Percentiles rank a stretch among this genome's conserved stretches.
Conservation (phyloP, 495 filamentous ascomycete species). For the Tetracladium setigerum region DNA sequence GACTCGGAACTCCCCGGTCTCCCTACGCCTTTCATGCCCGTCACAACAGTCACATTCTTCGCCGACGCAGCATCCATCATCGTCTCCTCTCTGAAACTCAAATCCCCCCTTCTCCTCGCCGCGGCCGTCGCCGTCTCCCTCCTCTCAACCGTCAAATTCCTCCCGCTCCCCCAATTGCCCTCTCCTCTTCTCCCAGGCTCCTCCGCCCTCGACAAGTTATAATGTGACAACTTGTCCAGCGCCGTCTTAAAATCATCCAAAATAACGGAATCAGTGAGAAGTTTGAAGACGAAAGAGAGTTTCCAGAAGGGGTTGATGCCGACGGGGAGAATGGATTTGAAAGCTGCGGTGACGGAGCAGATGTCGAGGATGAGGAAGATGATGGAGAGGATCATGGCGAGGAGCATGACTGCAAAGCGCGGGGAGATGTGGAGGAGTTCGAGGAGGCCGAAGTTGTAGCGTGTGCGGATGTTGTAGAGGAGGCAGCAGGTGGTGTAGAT, state of each 20-base stretch:
- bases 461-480: conserved; percentile 45
- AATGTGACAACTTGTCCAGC: too few species aligned
- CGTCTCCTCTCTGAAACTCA: too few species aligned
- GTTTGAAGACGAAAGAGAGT: conserved; percentile 51
- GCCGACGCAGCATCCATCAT: too few species aligned
- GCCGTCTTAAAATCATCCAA: conserved; percentile 57
- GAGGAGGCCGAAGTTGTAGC: conserved; percentile 41
- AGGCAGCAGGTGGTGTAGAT: conserved; percentile 42
- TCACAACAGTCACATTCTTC: too few species aligned
- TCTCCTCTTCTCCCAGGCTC: too few species aligned
- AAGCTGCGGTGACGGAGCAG: conserved; percentile 25
- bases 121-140: too few species aligned
- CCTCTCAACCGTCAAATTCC: too few species aligned
- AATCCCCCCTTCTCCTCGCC: too few species aligned
- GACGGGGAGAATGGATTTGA: too few species aligned
- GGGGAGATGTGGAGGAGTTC: conserved; percentile 43
- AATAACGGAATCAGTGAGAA: conserved; percentile 49
- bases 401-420: conserved; percentile 49
- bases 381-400: conserved; percentile 45
- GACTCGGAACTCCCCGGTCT: not conserved
- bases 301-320: conserved; percentile 43
- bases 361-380: conserved; percentile 47
- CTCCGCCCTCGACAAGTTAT: too few species aligned
- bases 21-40: too few species aligned
- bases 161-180: too few species aligned